Percentiles rank a stretch among this genome's conserved stretches.
phyloP scores from a whole-genome alignment of 1,284 basidiomycete genomes.

The Sutorius eximius region DNA sequence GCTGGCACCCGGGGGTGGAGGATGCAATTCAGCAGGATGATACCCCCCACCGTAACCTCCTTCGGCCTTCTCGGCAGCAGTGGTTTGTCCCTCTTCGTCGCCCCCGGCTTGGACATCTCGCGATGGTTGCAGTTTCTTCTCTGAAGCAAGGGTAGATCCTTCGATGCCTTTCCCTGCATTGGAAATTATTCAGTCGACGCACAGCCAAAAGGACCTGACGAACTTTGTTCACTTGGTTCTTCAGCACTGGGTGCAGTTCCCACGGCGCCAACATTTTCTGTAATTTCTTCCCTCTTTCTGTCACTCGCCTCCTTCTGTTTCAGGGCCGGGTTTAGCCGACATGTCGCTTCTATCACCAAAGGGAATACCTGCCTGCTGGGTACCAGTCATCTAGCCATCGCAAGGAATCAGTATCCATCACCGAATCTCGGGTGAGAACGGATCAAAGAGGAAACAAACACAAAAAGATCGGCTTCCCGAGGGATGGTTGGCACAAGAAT shows the following conservation, averaged over 20 bases:
- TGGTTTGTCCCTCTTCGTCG: not conserved
- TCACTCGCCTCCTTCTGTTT: conserved; percentile 3
- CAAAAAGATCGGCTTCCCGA: not conserved
- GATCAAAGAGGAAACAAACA: not conserved
- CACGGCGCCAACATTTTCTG: not conserved
- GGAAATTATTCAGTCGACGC: not conserved
- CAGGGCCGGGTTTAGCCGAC: not conserved
- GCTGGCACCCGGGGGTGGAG: conserved; percentile 24
- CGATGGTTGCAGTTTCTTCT: not conserved
- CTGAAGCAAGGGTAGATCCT: not conserved
- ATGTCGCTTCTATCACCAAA: not conserved
- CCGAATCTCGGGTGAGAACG: not conserved
- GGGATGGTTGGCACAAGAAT: not conserved
- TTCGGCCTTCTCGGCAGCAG: not conserved
- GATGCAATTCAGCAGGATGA: conserved; percentile 32
- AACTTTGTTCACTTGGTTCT: conserved; percentile 9
- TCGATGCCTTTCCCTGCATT: not conserved
- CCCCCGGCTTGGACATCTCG: conserved; percentile 3
- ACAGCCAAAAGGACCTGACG: not conserved
- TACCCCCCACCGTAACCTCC: conserved; percentile 21
- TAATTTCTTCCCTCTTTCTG: not conserved
- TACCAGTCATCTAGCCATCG: not conserved
- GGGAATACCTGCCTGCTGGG: not conserved
- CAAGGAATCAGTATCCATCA: conserved; percentile 8
- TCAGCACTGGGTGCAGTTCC: not conserved